A percentile compares a stretch with the other conserved stretches of the same genome.
These are phyloP conservation scores for Linderniella brevidens DNA, from an alignment of 257 asterid species.

Conservation along the genomic window DNA sequence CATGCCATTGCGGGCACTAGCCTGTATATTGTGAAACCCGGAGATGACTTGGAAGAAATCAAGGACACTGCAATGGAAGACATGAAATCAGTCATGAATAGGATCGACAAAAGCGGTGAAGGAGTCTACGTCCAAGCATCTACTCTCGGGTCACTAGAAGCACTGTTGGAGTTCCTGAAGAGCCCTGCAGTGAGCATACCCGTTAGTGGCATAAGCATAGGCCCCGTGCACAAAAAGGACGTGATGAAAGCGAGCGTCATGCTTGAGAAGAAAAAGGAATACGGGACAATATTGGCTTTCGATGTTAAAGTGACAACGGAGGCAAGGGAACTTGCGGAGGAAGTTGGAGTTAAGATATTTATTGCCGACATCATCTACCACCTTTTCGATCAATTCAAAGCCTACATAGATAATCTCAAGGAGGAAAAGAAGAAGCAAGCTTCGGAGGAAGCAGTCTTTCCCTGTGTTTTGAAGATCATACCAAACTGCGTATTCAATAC, in stretches of 20 bases:
- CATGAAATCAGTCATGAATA: slow-evolving; percentile 84
- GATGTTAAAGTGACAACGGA: slow-evolving; percentile 88
- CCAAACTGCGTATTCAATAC: slow-evolving; percentile 75
- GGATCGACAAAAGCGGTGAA: slow-evolving; percentile 86
- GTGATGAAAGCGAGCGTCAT: slow-evolving; percentile 95
- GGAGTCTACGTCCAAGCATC: slow-evolving; percentile 98
- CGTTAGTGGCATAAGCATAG: slow-evolving; percentile 93
- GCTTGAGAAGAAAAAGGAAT: slow-evolving; percentile 98
- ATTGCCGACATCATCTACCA: slow-evolving; percentile 85
- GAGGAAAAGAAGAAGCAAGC: slow-evolving; percentile 92
- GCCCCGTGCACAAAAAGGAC: slow-evolving; percentile 88
- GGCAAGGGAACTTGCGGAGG: slow-evolving; percentile 88
- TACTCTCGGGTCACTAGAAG: slow-evolving; percentile 94
- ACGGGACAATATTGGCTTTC: slow-evolving; percentile 80
- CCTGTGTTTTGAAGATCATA: slow-evolving; percentile 80
- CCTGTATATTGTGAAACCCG: slow-evolving; percentile 77
- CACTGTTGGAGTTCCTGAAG: slow-evolving; percentile 84
- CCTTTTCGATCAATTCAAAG: slow-evolving; percentile 88
- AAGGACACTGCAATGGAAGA: slow-evolving; percentile 88
- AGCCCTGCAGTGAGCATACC: slow-evolving; percentile 85
- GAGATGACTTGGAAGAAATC: slow-evolving; percentile 63
- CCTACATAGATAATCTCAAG: slow-evolving; percentile 77
- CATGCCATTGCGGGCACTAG: slow-evolving; percentile 97
- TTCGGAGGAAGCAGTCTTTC: slow-evolving; percentile 89
- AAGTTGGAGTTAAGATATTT: slow-evolving; percentile 71